Evolutionary conservation across 345 rosid species (phyloP).

Genomic region (Murraya koenigii): DNA sequence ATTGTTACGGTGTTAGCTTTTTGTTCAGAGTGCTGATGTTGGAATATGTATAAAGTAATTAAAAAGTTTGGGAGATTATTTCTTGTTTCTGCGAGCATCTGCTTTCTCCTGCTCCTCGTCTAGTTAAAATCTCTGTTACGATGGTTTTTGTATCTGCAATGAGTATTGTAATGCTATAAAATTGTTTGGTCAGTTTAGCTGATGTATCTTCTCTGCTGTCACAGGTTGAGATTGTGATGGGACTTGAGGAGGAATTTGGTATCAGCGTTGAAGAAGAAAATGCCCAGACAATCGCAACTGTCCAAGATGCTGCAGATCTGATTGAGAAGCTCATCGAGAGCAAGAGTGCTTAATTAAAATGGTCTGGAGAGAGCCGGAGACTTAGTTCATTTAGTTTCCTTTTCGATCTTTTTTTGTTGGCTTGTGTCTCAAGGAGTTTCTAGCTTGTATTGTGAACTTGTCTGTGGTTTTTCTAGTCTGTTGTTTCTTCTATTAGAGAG

Average conservation of each 20-base stretch:
- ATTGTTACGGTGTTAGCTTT: too few relatives aligned
- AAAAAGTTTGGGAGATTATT: neutral
- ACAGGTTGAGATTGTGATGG: conserved; percentile 82
- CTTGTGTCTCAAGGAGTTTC: neutral
- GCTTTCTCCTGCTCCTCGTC: neutral
- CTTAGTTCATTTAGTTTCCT: neutral
- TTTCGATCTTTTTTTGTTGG: neutral
- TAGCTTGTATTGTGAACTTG: conserved; percentile 7
- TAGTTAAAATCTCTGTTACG: neutral
- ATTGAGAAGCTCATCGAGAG: conserved; percentile 50
- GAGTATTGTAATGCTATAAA: neutral
- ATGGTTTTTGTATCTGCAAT: neutral
- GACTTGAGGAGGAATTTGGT: conserved; percentile 69
- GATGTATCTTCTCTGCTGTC: neutral
- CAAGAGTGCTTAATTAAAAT: conserved; percentile 29
- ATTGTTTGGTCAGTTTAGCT: neutral
- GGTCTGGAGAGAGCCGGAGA: neutral
- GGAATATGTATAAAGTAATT: neutral
- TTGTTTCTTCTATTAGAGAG: neutral
- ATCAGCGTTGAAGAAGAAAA: conserved; percentile 70
- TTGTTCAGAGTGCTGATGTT: neutral
- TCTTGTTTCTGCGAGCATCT: neutral
- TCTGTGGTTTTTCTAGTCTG: conserved; percentile 1
- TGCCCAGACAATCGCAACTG: conserved; percentile 55
- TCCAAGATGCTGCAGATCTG: conserved; percentile 72